Percentiles rank a stretch among this genome's conserved stretches.
phyloP scores from a whole-genome alignment of 2,329 filamentous ascomycete genomes.

The Aspergillus thermomutatus region DNA sequence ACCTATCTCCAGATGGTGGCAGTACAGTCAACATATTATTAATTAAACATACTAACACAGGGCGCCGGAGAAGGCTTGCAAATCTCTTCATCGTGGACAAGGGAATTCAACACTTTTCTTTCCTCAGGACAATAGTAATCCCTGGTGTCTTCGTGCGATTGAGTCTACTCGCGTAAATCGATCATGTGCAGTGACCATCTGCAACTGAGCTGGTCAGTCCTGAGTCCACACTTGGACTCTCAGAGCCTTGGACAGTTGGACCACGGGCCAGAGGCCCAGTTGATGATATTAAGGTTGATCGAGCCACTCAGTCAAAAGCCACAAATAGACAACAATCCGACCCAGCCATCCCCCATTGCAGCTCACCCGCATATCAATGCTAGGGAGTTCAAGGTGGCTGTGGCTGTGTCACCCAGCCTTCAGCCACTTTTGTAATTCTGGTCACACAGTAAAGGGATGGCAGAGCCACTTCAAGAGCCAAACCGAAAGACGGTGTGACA shows the following conservation, averaged over 20 bases:
- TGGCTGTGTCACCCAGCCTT: not conserved
- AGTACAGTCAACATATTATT: not conserved
- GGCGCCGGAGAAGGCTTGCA: not conserved
- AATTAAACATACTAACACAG: not conserved
- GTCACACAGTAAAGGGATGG: not conserved
- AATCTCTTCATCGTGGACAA: not conserved
- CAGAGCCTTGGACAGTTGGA: too few species aligned
- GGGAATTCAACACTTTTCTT: not conserved
- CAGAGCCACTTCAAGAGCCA: not conserved
- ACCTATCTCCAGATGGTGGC: not conserved
- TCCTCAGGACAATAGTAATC: not conserved
- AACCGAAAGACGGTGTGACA: not conserved
- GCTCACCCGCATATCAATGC: not conserved
- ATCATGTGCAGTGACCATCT: not conserved
- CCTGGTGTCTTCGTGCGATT: not conserved
- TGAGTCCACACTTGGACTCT: not conserved
- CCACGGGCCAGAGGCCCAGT: not conserved
- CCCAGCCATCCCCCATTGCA: not conserved
- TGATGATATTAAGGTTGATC: not conserved
- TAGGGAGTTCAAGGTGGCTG: not conserved
- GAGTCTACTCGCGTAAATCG: too few species aligned
- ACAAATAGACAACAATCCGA: not conserved
- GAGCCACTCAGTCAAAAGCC: not conserved
- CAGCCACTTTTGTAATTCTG: not conserved
- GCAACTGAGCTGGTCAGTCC: not conserved